Percentiles rank a stretch among this genome's conserved stretches.
Evolutionary conservation across 2,329 filamentous ascomycete genomes (phyloP).

Genomic region (Colletotrichum sp.): DNA sequence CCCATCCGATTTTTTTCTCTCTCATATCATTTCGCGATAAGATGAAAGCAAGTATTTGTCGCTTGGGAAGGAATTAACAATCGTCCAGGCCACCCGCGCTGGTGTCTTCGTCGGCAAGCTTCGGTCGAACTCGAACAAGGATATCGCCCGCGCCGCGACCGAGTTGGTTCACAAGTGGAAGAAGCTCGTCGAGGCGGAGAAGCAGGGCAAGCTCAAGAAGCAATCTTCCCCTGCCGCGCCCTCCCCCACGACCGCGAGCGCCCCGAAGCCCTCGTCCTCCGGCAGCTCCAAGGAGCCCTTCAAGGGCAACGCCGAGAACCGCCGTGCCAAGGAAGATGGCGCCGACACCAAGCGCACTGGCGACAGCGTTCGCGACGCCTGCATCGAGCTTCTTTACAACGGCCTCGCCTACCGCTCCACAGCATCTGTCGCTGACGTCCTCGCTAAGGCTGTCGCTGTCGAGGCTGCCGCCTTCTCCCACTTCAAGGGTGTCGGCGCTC

Average conservation of each 20-base stretch:
- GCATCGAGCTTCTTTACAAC: constrained; percentile 92
- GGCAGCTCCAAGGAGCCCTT: constrained; percentile 44
- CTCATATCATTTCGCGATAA: neutral
- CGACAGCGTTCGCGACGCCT: constrained; percentile 77
- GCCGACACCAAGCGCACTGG: constrained; percentile 80
- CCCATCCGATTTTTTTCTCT: neutral
- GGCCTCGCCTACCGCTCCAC: constrained; percentile 76
- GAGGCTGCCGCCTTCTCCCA: constrained; percentile 77
- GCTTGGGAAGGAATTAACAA: neutral
- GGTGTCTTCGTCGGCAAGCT: constrained; percentile 88
- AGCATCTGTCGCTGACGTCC: constrained; percentile 72
- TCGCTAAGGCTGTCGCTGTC: constrained; percentile 80
- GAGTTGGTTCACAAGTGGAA: constrained; percentile 91
- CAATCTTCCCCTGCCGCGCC: constrained; percentile 50
- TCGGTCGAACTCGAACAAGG: constrained; percentile 77
- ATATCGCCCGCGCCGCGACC: constrained; percentile 77
- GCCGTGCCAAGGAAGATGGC: constrained; percentile 79
- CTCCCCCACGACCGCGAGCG: constrained; percentile 53
- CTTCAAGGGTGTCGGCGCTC: constrained; percentile 72
- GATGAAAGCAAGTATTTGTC: neutral
- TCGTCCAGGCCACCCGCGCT: constrained; percentile 76
- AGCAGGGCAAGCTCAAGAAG: constrained; percentile 47
- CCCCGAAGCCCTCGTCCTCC: constrained; percentile 49
- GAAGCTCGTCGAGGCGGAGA: constrained; percentile 73
- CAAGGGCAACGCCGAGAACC: constrained; percentile 75